A percentile compares a stretch with the other conserved stretches of the same genome.
phyloP scores from a whole-genome alignment of 108 stramenopile genomes.

The Cyclostephanos invisitatus region DNA sequence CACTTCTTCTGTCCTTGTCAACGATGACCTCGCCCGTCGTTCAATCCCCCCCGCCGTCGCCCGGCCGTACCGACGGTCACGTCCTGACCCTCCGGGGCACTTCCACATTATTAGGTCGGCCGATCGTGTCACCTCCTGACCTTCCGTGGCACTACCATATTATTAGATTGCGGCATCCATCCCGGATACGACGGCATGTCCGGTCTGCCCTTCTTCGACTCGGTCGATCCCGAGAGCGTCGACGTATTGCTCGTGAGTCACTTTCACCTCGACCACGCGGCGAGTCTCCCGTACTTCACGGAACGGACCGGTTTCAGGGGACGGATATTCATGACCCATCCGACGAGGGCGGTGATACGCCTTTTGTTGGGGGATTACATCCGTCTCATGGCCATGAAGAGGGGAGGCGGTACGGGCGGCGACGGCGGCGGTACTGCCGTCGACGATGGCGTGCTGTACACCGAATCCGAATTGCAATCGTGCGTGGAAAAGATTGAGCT shows the following conservation, averaged over 20 bases:
- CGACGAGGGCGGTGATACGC: constrained; percentile 96
- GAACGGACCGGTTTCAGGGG: constrained; percentile 96
- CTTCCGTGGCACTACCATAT: constrained; percentile 90
- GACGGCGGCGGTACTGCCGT: constrained; percentile 14
- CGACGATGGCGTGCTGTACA: constrained; percentile 79
- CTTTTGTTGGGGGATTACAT: constrained; percentile 93
- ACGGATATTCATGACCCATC: constrained; percentile 96
- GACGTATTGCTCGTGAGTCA: constrained; percentile 93
- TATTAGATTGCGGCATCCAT: constrained; percentile 99
- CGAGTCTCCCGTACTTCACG: constrained; percentile 95
- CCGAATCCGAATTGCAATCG: constrained; percentile 86
- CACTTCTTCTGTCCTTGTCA: too few relatives aligned
- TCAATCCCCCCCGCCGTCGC: too few relatives aligned
- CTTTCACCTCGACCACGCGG: constrained; percentile 99
- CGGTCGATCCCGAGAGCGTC: constrained; percentile 83
- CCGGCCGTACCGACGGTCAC: too few relatives aligned
- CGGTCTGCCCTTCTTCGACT: constrained; percentile 86
- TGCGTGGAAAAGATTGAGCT: constrained; percentile 96
- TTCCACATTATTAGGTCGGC: too few relatives aligned
- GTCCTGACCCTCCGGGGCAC: too few relatives aligned
- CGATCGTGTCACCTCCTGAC: constrained; percentile 96
- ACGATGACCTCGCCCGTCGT: too few relatives aligned
- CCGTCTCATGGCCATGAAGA: constrained; percentile 77
- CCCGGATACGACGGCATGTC: constrained; percentile 96
- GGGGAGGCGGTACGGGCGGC: constrained; percentile 19